Percentiles rank a stretch among this genome's conserved stretches.
phyloP scores from a whole-genome alignment of 768 basidiomycete species.

The Pleurotus platypus region DNA sequence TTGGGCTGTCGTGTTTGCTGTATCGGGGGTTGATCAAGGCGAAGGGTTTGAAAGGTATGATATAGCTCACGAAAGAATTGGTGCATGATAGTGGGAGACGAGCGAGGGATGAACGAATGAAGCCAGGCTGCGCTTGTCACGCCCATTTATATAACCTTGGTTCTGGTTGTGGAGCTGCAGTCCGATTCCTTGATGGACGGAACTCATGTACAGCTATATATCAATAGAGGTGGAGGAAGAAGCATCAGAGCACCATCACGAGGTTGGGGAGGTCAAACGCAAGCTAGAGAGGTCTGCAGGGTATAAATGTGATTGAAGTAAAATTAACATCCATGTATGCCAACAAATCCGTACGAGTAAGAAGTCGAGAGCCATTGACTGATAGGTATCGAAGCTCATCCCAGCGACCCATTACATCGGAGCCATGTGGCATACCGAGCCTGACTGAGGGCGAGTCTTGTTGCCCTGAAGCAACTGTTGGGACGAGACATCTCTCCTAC shows the following conservation, averaged over 20 bases:
- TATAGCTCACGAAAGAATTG: not conserved
- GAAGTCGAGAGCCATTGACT: not conserved
- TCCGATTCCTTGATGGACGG: not conserved
- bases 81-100: not conserved
- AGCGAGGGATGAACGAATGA: not conserved
- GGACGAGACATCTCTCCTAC: constrained; percentile 2
- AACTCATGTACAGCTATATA: no score
- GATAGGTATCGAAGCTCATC: not conserved
- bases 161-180: not conserved
- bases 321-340: no score
- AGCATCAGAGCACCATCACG: no score
- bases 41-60: no score
- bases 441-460: not conserved
- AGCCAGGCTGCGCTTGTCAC: no score
- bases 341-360: not conserved
- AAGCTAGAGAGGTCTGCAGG: no score
- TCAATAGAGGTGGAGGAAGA: no score
- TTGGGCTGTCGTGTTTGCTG: not conserved
- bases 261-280: no score
- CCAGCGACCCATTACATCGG: constrained; percentile 5
- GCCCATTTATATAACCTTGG: no score
- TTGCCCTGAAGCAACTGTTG: constrained; percentile 7
- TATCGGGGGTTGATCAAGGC: not conserved
- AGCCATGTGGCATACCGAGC: constrained; percentile 2
- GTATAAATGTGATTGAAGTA: no score